Evolutionary conservation across 495 filamentous ascomycete species (phyloP).

Genomic region (Clavariopsis aquatica): DNA sequence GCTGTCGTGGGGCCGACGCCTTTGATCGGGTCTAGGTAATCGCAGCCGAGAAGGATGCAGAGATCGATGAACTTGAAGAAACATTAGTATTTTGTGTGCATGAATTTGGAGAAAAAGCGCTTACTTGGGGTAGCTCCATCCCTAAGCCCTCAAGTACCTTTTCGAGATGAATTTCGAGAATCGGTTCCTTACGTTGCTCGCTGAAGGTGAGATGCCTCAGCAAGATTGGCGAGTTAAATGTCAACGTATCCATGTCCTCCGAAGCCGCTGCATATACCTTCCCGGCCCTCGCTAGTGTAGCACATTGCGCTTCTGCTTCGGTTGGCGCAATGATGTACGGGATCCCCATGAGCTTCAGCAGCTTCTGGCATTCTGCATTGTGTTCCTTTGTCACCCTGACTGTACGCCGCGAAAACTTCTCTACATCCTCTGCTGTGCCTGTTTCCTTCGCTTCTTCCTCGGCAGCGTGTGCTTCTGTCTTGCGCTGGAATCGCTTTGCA

Average conservation of each 20-base stretch:
- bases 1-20: conserved; percentile 90
- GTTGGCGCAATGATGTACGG: conserved; percentile 94
- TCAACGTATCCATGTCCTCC: conserved; percentile 99
- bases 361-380: conserved; percentile 87
- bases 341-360: conserved; percentile 92
- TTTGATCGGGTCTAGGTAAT: conserved; percentile 94
- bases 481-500: conserved; percentile 89
- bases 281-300: conserved; percentile 81
- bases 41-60: conserved; percentile 96
- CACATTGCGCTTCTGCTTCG: conserved; percentile 96
- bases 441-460: conserved; percentile 96
- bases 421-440: conserved; percentile 92
- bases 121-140: conserved; percentile 82
- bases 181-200: conserved; percentile 95
- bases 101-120: conserved; percentile 1
- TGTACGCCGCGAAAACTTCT: conserved; percentile 94
- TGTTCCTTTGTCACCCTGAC: conserved; percentile 96
- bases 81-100: conserved; percentile 9
- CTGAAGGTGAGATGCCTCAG: conserved; percentile 93
- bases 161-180: conserved; percentile 88
- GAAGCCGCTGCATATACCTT: conserved; percentile 96
- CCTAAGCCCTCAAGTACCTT: conserved; percentile 78
- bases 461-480: conserved; percentile 81
- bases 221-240: conserved; percentile 89
- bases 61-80: conserved; percentile 83